Percentiles rank a stretch among this genome's conserved stretches.
Conservation (phyloP, 2,329 filamentous ascomycete species). For the Ascochyta lentis region DNA sequence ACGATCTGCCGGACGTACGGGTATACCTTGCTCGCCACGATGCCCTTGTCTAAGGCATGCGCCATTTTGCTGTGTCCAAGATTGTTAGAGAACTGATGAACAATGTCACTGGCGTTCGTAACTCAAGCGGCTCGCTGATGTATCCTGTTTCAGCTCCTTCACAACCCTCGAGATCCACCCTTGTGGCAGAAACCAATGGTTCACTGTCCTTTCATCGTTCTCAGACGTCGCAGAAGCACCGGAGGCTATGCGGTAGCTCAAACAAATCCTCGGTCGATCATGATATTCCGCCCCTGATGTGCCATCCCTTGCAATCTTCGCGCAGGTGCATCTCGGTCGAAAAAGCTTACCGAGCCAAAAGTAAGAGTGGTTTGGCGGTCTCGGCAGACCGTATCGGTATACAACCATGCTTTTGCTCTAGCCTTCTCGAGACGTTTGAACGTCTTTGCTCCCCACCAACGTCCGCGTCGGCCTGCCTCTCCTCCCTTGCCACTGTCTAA, state of each 20-base stretch:
- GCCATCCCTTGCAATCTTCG: slow-evolving; percentile 23
- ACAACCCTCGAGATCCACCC: slow-evolving; percentile 20
- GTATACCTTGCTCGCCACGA: slow-evolving; percentile 23
- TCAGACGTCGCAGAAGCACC: slow-evolving; percentile 22
- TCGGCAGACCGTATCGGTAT: slow-evolving; percentile 24
- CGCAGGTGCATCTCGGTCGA: slow-evolving; percentile 22
- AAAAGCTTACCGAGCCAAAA: slow-evolving; percentile 16
- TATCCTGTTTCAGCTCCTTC: slow-evolving; percentile 27
- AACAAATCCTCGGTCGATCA: slow-evolving; percentile 27
- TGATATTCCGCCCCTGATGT: slow-evolving; percentile 29
- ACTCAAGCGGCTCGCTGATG: slow-evolving; percentile 15
- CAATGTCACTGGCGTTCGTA: slow-evolving; percentile 8
- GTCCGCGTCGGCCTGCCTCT: slow-evolving; percentile 40
- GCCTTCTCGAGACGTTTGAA: slow-evolving; percentile 21
- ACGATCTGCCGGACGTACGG: slow-evolving; percentile 31
- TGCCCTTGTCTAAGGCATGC: slow-evolving; percentile 18
- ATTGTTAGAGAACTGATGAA: slow-evolving; percentile 4
- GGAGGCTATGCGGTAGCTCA: slow-evolving; percentile 12
- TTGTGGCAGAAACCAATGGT: slow-evolving; percentile 22
- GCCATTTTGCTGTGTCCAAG: slow-evolving; percentile 12
- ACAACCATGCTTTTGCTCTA: slow-evolving; percentile 27
- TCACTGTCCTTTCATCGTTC: slow-evolving; percentile 10
- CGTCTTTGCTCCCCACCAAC: slow-evolving; percentile 34
- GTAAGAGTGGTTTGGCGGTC: slow-evolving; percentile 21
- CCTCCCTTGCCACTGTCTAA: slow-evolving; percentile 26